Percentiles rank a stretch among this genome's conserved stretches.
Conservation (phyloP, 768 basidiomycete genomes). For the Boletus barrowsii region DNA sequence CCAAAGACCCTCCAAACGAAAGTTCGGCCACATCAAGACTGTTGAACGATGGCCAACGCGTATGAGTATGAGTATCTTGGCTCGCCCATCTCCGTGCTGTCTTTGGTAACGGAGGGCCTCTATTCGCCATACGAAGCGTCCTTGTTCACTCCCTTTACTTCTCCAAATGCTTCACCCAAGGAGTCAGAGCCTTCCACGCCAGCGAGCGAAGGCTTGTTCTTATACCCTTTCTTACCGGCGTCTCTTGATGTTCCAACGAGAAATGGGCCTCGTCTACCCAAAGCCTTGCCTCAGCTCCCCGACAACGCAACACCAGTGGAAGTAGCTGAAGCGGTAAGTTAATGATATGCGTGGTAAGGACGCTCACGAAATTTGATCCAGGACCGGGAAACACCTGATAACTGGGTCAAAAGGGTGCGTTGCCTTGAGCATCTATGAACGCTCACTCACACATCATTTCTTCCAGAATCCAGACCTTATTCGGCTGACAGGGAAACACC, state of each 20-base stretch:
- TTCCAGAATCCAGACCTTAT: constrained; percentile 37
- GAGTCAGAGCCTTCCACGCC: neutral
- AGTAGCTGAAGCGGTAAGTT: constrained; percentile 23
- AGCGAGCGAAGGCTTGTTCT: constrained; percentile 6
- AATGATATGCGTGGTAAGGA: neutral
- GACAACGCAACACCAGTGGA: constrained; percentile 19
- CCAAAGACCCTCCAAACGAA: neutral
- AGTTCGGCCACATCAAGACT: neutral
- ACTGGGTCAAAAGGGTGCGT: constrained; percentile 37
- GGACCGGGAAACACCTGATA: constrained; percentile 39
- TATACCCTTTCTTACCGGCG: constrained; percentile 15
- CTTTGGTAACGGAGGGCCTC: neutral
- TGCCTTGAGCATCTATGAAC: neutral
- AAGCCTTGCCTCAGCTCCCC: constrained; percentile 21
- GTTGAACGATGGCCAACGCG: neutral
- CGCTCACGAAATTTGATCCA: neutral
- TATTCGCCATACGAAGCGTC: constrained; percentile 7
- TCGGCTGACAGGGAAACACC: constrained; percentile 57
- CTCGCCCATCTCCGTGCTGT: constrained; percentile 4
- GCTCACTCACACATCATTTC: neutral
- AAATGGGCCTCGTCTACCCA: constrained; percentile 20
- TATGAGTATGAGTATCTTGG: neutral
- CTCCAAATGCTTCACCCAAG: constrained; percentile 2
- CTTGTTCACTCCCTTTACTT: constrained; percentile 11
- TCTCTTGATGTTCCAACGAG: constrained; percentile 17